Base-by-base conservation (phyloP, 163 green algal genomes). In the Prototheca wickerhamii region DNA sequence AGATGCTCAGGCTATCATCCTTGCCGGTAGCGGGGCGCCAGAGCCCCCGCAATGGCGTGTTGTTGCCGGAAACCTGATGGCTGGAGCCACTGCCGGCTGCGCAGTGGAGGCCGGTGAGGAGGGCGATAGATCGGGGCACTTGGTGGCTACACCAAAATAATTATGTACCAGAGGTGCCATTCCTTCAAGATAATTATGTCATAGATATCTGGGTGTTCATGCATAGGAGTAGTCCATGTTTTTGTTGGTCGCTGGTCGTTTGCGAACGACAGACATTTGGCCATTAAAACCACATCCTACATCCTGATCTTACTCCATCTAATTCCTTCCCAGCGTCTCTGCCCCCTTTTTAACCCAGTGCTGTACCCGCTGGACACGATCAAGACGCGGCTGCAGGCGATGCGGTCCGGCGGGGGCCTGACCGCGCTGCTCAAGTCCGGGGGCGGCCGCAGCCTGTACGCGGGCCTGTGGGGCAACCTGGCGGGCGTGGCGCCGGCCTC, bases 351-450 rank as follows among this genome's bases (percentile, higher is more conserved):
- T 70, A 44, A 29, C 61, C 58, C 82, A 86, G 88, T 83, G 2
- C 76, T 98, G 28, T 98, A 97, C 75, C 92, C 92, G 15, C 87
- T 98, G 29, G 92, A 98, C 76, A 98, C 92, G 18, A 96, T 98
- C 78, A 98, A 98, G 76, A 98, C 92, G 8, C 79, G 92, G 2
- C 80, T 98, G 52, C 92, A 98, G 69, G 78, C 84, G n/a, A 90
- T 90, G 75, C 80, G 82, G 20, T 84, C 75, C 25, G 89, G 89
- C n/a, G 88, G 86, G 8, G 86, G 88, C 33, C 57, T 91, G 15
- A 72, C 79, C 37, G 86, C 88, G 1, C 75, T 97, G 23, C 57
- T 94, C 40, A 63, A 85, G 35, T 52, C 71, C 4, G 82, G 88
- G 34, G 90, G 91, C 37, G 84, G 86, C 57, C 88, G 82, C 54